These are phyloP conservation scores for Pichia sp. DNA, from an alignment of 1,139 yeast species.

Conservation along the genomic window DNA sequence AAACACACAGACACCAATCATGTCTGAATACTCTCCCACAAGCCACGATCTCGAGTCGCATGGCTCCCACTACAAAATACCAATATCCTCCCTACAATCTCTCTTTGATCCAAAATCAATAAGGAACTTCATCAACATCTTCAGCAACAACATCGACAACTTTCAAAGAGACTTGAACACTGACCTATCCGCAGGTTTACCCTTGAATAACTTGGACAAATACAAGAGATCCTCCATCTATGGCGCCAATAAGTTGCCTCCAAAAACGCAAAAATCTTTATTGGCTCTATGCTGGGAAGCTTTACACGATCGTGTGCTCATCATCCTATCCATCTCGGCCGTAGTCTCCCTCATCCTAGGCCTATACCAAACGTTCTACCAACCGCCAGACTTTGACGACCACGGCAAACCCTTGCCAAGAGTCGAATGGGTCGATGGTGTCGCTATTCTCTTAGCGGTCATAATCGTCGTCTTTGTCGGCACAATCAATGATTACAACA, in stretches of 20 bases:
- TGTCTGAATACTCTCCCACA: no score
- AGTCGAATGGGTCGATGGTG: slow-evolving; percentile 99
- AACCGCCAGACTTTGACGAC: slow-evolving; percentile 71
- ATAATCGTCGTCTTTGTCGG: slow-evolving; percentile 90
- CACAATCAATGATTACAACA: slow-evolving; percentile 93
- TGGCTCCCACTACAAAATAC: slow-evolving; percentile 16
- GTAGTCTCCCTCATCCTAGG: slow-evolving; percentile 87
- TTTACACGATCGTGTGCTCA: slow-evolving; percentile 85
- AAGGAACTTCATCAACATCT: slow-evolving; percentile 35
- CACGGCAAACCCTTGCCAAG: slow-evolving; percentile 74
- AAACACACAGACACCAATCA: no score
- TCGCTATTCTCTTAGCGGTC: slow-evolving; percentile 92
- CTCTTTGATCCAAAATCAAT: slow-evolving; percentile 58
- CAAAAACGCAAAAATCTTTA: slow-evolving; percentile 64
- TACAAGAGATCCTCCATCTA: slow-evolving; percentile 44
- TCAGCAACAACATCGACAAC: slow-evolving; percentile 41
- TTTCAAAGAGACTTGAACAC: slow-evolving; percentile 38
- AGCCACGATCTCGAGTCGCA: slow-evolving; percentile 18
- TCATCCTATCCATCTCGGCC: slow-evolving; percentile 83
- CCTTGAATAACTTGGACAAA: slow-evolving; percentile 33
- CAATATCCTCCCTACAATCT: slow-evolving; percentile 35
- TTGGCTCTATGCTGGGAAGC: slow-evolving; percentile 75
- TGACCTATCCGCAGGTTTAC: slow-evolving; percentile 44
- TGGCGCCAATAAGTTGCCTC: slow-evolving; percentile 74
- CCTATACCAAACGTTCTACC: slow-evolving; percentile 87